Conservation (phyloP, 2,329 filamentous ascomycete species). For the Endoconidiophora laricicola region DNA sequence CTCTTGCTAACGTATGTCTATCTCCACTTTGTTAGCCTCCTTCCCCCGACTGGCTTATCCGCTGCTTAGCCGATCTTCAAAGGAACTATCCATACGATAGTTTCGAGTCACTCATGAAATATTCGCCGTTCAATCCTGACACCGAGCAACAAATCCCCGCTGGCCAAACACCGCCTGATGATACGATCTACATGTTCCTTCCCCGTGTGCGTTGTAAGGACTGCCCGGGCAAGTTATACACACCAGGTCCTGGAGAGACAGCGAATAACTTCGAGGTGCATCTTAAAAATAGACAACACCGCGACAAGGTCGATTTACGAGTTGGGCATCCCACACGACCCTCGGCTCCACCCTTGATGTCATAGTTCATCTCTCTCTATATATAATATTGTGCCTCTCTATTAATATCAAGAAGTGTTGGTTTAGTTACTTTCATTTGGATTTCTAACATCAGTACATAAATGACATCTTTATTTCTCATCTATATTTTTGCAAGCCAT, state of each 20-base stretch:
- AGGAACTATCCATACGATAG: slow-evolving; percentile 61
- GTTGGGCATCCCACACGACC: slow-evolving; percentile 16
- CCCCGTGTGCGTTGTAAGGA: slow-evolving; percentile 84
- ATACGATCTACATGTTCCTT: slow-evolving; percentile 65
- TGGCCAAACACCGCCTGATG: slow-evolving; percentile 37
- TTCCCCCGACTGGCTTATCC: slow-evolving; percentile 69
- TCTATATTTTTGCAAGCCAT: neutral
- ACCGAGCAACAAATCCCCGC: slow-evolving; percentile 47
- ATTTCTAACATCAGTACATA: neutral
- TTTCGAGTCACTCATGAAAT: slow-evolving; percentile 86
- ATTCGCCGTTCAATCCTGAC: slow-evolving; percentile 59
- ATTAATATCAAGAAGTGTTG: neutral
- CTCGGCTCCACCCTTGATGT: neutral
- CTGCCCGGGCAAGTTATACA: slow-evolving; percentile 88
- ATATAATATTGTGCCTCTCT: neutral
- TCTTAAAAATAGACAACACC: slow-evolving; percentile 68
- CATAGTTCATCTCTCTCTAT: no score
- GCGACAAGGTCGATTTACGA: slow-evolving; percentile 41
- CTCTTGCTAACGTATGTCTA: neutral
- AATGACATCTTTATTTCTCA: neutral
- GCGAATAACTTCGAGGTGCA: slow-evolving; percentile 89
- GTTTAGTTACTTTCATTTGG: no score
- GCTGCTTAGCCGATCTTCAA: slow-evolving; percentile 53
- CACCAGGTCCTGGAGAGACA: slow-evolving; percentile 67
- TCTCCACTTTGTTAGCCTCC: slow-evolving; percentile 41